Conservation (phyloP, 495 filamentous ascomycete species). For the Penicillium silybi region DNA sequence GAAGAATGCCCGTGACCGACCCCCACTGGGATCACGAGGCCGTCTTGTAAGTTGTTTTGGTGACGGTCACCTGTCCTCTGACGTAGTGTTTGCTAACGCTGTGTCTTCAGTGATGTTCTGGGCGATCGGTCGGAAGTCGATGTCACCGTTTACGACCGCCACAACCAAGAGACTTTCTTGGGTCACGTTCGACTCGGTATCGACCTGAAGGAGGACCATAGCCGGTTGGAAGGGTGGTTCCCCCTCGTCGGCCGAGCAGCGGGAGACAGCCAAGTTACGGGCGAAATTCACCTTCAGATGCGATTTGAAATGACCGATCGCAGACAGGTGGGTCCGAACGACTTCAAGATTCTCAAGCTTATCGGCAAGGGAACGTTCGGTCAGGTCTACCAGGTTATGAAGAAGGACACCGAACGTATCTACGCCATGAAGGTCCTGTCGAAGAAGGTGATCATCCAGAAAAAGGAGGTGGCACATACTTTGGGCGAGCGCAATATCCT, state of each 20-base stretch:
- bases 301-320: constrained; percentile 85
- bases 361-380: constrained; percentile 99
- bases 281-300: constrained; percentile 87
- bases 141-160: constrained; percentile 88
- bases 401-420: constrained; percentile 92
- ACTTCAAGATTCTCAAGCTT: constrained; percentile 92
- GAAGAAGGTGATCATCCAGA: constrained; percentile 99
- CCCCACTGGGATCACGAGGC: constrained; percentile 96
- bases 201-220: constrained; percentile 61
- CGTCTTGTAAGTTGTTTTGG: constrained; percentile 67
- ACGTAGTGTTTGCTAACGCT: constrained; percentile 8
- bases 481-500: constrained; percentile 96
- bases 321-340: constrained; percentile 92
- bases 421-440: constrained; percentile 99
- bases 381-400: constrained; percentile 99
- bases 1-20: constrained; percentile 66
- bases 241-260: constrained; percentile 64
- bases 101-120: constrained; percentile 75
- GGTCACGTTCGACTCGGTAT: constrained; percentile 81
- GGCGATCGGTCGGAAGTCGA: constrained; percentile 89
- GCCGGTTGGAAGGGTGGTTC: constrained; percentile 80
- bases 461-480: constrained; percentile 97
- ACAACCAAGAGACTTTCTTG: constrained; percentile 81
- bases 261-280: constrained; percentile 68
- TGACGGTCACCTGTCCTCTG: not conserved